Base-by-base conservation (phyloP, 371 early-diverging fungal species). In the Conidiobolus incongruus region DNA sequence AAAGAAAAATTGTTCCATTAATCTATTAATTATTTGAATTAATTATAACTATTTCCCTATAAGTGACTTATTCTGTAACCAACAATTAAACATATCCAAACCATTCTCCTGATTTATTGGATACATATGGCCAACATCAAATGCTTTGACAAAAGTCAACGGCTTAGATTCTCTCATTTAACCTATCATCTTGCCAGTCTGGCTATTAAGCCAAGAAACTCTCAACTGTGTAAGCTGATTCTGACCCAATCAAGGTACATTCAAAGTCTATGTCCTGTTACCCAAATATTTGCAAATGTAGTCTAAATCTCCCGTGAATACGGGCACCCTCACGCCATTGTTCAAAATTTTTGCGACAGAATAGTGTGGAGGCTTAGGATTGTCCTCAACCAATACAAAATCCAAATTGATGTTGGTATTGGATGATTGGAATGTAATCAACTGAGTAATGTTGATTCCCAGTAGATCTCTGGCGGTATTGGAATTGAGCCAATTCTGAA, bases 221-320 rank as follows among this genome's bases (percentile, higher is more conserved):
- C 73, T 63, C 31, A 74, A 72, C 23, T 61, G 47, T 26, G 60
- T 48, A 58, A 81, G 83, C 22, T 66, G 75, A 4, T 58, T 47
- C 46, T 70, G 58, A 32, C 86, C 87, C 28, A 59, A 52, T 92
- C 95, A 94, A 30, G 72, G 70, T 38, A 94, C 60, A 17, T 61
- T 70, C 30, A 72, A 45, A 6, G 81, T 61, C 88, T 87, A 91
- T 1, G 85, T 88, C 65, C 83, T 83, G 71, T 87, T 91, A 40
- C 91, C 91, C 52, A 81, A 73, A 87, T 88, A 89, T 57, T 84
- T 84, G 66, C 86, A 82, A 40, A 81, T 79, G 49, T 66, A 80
- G 53, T 81, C 82, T 3, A 78, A 77, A 50, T 80, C 80, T 41
- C 94, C 94, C 48, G 87, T 82, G 59, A 89, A 93, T 40, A 93